phyloP scores from a whole-genome alignment of 345 rosid species.

The Moricandia arvensis region DNA sequence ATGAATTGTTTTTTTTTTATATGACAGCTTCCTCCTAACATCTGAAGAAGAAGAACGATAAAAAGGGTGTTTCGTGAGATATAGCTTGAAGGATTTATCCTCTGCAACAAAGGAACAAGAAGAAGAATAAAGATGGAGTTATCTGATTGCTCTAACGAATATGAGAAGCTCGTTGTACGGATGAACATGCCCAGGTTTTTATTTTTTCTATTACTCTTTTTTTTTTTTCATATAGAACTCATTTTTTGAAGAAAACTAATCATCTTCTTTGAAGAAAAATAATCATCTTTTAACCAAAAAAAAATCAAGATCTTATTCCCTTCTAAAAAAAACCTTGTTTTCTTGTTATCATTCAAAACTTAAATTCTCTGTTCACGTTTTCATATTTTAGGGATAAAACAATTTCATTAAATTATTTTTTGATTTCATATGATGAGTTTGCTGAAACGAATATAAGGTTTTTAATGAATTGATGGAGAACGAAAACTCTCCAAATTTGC shows the following conservation, averaged over 20 bases:
- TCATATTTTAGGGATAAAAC: not conserved
- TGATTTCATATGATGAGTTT: not conserved
- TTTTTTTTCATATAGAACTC: not conserved
- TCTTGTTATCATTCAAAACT: not conserved
- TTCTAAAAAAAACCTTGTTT: not conserved
- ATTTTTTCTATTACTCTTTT: not conserved
- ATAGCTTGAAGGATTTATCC: not conserved
- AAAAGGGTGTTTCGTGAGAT: not conserved
- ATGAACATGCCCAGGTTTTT: constrained; percentile 89
- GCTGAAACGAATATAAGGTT: not conserved
- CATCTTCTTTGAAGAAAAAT: not conserved
- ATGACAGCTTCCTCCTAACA: not conserved
- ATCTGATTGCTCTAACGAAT: constrained; percentile 75
- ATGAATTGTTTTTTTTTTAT: not conserved
- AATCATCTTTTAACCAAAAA: not conserved
- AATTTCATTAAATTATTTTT: no score
- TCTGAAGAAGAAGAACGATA: not conserved
- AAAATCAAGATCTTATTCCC: not conserved
- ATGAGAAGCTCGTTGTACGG: constrained; percentile 84
- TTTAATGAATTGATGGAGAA: constrained; percentile 7
- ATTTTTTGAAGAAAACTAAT: not conserved
- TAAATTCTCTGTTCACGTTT: not conserved
- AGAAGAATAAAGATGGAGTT: constrained; percentile 52
- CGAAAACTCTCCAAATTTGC: constrained; percentile 8
- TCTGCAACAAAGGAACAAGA: constrained; percentile 7